Evolutionary conservation across 2,329 filamentous ascomycete species (phyloP).

Genomic region (Diaporthe sp.): DNA sequence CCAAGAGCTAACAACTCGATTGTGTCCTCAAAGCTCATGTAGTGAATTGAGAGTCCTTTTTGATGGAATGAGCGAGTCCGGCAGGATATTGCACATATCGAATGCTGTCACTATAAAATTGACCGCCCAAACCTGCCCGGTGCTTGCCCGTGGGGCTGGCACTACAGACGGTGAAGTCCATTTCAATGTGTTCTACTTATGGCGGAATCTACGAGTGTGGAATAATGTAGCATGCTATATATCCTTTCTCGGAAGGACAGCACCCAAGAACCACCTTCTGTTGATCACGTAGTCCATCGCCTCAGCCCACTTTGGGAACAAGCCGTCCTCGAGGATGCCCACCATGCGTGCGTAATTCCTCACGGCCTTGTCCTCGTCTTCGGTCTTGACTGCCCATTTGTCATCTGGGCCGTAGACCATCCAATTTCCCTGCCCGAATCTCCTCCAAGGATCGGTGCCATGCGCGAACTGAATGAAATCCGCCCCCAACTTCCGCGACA

Average conservation of each 20-base stretch:
- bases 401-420: constrained; percentile 14
- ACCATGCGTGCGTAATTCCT: constrained; percentile 21
- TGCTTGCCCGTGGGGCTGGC: too few relatives aligned
- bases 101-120: neutral
- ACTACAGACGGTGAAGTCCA: too few relatives aligned
- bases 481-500: constrained; percentile 3
- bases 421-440: neutral
- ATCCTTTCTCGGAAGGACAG: neutral
- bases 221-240: neutral
- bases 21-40: neutral
- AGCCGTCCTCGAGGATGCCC: constrained; percentile 13
- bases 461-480: constrained; percentile 10
- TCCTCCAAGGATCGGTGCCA: neutral
- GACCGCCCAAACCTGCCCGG: neutral
- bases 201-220: fast-evolving
- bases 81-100: neutral
- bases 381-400: neutral
- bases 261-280: constrained; percentile 17
- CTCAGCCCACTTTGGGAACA: constrained; percentile 17
- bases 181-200: too few relatives aligned
- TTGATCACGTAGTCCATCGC: constrained; percentile 19
- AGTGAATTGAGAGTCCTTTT: neutral
- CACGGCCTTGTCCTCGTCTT: neutral
- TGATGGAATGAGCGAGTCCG: too few relatives aligned
- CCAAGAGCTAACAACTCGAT: neutral